Percentiles rank a stretch among this genome's conserved stretches.
Conservation (phyloP, 768 basidiomycete genomes). For the Russula vinacea region DNA sequence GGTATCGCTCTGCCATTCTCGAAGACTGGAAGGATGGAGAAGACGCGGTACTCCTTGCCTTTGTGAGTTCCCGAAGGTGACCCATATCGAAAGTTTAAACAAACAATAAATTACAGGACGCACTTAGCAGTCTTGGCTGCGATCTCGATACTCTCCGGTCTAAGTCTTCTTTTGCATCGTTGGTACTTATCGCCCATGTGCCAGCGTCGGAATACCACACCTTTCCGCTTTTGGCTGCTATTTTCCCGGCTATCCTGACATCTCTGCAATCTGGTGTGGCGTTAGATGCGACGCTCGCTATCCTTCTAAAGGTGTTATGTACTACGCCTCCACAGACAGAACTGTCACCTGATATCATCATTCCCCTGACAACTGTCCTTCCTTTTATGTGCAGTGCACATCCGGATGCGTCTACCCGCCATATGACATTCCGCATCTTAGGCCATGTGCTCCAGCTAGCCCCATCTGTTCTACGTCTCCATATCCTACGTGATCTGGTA, state of each 20-base stretch:
- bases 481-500: conserved; percentile 52
- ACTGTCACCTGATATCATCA: conserved; percentile 45
- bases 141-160: conserved; percentile 20
- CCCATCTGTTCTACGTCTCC: conserved; percentile 49
- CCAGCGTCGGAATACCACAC: neutral
- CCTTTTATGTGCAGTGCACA: conserved; percentile 60
- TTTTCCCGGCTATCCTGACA: conserved; percentile 46
- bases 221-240: conserved; percentile 28
- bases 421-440: conserved; percentile 59
- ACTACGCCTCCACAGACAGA: conserved; percentile 22
- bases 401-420: conserved; percentile 54
- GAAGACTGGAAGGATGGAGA: conserved; percentile 29
- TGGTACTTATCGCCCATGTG: conserved; percentile 27
- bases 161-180: conserved; percentile 21
- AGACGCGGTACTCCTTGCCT: conserved; percentile 18
- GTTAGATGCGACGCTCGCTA: conserved; percentile 58
- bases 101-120: conserved; percentile 9
- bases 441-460: conserved; percentile 50
- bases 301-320: conserved; percentile 45
- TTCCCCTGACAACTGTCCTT: conserved; percentile 50
- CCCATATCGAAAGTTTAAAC: neutral
- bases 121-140: conserved; percentile 18
- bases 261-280: conserved; percentile 53
- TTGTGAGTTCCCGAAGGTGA: conserved; percentile 25
- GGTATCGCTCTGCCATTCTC: conserved; percentile 14